Base-by-base conservation (phyloP, 78 protist species). In the Bodo saltans region DNA sequence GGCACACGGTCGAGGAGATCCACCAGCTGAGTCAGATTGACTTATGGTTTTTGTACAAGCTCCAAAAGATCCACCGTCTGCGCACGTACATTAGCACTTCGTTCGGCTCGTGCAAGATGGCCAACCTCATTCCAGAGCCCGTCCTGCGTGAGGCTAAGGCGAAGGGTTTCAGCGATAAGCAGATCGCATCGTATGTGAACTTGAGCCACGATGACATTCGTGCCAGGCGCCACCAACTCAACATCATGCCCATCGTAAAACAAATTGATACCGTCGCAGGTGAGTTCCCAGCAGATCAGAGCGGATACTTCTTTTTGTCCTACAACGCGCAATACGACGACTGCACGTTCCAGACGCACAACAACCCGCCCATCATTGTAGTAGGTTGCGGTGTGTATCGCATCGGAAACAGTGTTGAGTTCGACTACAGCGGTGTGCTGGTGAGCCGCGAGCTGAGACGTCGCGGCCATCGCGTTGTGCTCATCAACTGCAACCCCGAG, bases 401-500 rank as follows among this genome's bases (percentile, higher is more conserved):
- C 84, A 95, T 96, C 72, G 97, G 99, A 41, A 82, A 88, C 25
- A 78, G 78, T 23, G 91, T 90, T 27, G 94, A 91, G 83, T 91
- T 91, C 74, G 94, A 91, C 60, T 91, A 89, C 88, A 85, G 88
- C 72, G 83, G 76, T 26, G 88, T 85, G 39, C 74, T 76, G 26
- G 53, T 79, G 34, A 84, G 93, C 42, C 91, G 97, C 42, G 85
- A 96, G 30, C 89, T 97, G 41, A 88, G 94, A 41, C 1, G 0
- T 30, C 76, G 83, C n/a, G 98, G 98, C 32, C 39, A 81, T 68
- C 83, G 88, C 76, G 84, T 96, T 29, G 89, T 95, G 81, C 93
- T 97, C 97, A 69, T 97, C 93, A 97, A 97, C 92, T 95, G 88
- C 93, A 97, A 97, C 92, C 99, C 99, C 41, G 99, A 97, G 86